Conservation (phyloP, 306 rosid species). For the Castanea crenata region DNA sequence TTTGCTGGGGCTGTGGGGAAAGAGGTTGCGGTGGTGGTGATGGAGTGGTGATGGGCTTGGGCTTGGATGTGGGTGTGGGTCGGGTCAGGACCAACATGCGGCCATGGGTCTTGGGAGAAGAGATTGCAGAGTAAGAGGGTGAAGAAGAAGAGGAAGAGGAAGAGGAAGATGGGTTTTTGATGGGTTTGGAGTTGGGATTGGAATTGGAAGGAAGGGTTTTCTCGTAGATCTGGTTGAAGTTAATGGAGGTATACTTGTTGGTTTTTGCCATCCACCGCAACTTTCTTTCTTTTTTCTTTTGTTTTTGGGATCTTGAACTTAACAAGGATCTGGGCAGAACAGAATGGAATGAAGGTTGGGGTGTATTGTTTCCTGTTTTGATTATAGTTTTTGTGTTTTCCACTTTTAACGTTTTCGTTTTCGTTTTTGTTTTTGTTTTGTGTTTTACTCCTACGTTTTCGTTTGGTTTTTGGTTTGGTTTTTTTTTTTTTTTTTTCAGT, state of each 20-base stretch:
- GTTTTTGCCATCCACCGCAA: slow-evolving; percentile 81
- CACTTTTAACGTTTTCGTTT: too few relatives aligned
- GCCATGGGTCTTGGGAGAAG: slow-evolving; percentile 68
- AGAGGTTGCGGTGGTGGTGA: slow-evolving; percentile 17
- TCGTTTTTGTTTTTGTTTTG: too few relatives aligned
- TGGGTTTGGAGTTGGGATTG: slow-evolving; percentile 3
- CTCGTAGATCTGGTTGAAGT: slow-evolving; percentile 79
- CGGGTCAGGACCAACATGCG: slow-evolving; percentile 78
- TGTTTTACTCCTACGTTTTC: too few relatives aligned
- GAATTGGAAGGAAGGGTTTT: slow-evolving; percentile 36
- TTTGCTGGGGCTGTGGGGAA: slow-evolving; percentile 14
- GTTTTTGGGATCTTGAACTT: too few relatives aligned
- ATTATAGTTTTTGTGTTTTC: too few relatives aligned
- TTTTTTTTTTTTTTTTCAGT: too few relatives aligned
- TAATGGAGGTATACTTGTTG: slow-evolving; percentile 65
- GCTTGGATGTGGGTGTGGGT: slow-evolving; percentile 33
- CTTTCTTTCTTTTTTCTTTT: neutral
- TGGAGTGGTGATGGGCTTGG: slow-evolving; percentile 37
- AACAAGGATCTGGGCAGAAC: too few relatives aligned
- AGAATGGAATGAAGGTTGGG: too few relatives aligned
- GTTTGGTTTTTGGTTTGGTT: too few relatives aligned
- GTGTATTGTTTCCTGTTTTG: too few relatives aligned
- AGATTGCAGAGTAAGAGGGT: slow-evolving; percentile 63
- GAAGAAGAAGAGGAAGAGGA: slow-evolving; percentile 33
- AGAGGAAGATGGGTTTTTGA: slow-evolving; percentile 31